Percentiles rank a stretch among this genome's conserved stretches.
These are phyloP conservation scores for Dimocarpus longan DNA, from an alignment of 345 rosid species.

Conservation along the genomic window DNA sequence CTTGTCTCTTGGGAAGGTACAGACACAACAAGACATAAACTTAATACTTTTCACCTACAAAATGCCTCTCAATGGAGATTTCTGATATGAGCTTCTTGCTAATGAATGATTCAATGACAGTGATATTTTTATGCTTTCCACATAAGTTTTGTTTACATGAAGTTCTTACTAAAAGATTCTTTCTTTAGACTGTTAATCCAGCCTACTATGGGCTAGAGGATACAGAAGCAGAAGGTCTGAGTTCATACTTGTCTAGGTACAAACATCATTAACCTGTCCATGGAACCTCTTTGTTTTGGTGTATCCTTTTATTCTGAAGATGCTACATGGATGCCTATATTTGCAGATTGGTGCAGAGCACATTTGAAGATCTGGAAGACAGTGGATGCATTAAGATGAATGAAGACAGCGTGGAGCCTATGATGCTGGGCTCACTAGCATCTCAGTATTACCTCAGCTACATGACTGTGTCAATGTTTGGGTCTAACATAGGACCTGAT, in stretches of 20 bases:
- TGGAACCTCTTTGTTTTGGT: slow-evolving; percentile 10
- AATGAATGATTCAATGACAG: not conserved
- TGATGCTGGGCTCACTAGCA: slow-evolving; percentile 90
- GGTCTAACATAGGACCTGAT: slow-evolving; percentile 90
- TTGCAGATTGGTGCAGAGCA: slow-evolving; percentile 79
- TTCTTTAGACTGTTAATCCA: slow-evolving; percentile 85
- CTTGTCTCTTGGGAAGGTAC: not conserved
- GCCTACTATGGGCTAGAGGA: slow-evolving; percentile 92
- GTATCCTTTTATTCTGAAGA: not conserved
- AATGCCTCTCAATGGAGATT: not conserved
- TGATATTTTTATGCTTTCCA: not conserved
- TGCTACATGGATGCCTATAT: slow-evolving; percentile 11
- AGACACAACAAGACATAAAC: not conserved
- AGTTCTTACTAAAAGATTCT: slow-evolving; percentile 7
- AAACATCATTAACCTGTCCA: slow-evolving; percentile 13
- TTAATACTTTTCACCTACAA: not conserved
- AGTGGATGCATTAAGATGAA: slow-evolving; percentile 88
- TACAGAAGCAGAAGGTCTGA: slow-evolving; percentile 63
- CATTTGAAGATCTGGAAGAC: slow-evolving; percentile 98
- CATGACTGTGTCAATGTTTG: slow-evolving; percentile 96
- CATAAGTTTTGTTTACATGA: slow-evolving; percentile 1
- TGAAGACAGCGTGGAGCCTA: slow-evolving; percentile 76
- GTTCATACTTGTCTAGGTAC: slow-evolving; percentile 88
- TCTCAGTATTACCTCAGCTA: slow-evolving; percentile 96
- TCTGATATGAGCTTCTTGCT: not conserved